phyloP scores from a whole-genome alignment of 306 rosid genomes.

The Cicer chorassanicum region DNA sequence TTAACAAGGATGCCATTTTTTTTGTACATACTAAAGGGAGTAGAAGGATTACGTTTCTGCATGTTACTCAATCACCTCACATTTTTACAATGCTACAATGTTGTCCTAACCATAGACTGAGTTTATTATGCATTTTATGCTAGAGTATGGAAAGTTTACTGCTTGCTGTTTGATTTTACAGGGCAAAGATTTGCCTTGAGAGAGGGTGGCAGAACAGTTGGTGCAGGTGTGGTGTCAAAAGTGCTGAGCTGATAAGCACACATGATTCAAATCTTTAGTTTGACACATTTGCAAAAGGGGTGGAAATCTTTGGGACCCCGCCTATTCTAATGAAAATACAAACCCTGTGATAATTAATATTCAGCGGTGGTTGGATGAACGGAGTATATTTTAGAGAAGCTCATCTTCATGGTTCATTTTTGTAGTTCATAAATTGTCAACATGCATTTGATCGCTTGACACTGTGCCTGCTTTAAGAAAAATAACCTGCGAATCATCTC shows the following conservation, averaged over 20 bases:
- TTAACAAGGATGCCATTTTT: not conserved
- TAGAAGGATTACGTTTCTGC: not conserved
- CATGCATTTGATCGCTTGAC: conserved; percentile 40
- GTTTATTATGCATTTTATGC: conserved; percentile 20
- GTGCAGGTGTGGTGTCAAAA: conserved; percentile 99
- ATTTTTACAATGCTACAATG: conserved; percentile 10
- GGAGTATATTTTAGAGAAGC: conserved; percentile 49
- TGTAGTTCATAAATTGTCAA: conserved; percentile 53
- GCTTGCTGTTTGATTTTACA: conserved; percentile 48
- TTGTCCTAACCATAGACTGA: not conserved
- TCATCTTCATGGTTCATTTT: conserved; percentile 50
- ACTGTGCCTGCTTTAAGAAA: conserved; percentile 46
- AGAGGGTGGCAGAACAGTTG: conserved; percentile 99
- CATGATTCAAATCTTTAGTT: conserved; percentile 39
- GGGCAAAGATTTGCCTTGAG: conserved; percentile 99
- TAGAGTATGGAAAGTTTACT: conserved; percentile 1
- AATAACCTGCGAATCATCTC: conserved; percentile 55
- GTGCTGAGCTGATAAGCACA: conserved; percentile 59
- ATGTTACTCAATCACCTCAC: not conserved
- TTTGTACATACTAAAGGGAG: not conserved
- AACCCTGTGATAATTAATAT: conserved; percentile 47
- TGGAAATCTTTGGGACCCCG: conserved; percentile 30
- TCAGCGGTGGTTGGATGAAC: conserved; percentile 46
- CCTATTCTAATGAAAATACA: conserved; percentile 48
- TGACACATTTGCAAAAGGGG: conserved; percentile 41